Evolutionary conservation across 441 rosid species (phyloP).

Genomic region (Aleurites moluccanus): DNA sequence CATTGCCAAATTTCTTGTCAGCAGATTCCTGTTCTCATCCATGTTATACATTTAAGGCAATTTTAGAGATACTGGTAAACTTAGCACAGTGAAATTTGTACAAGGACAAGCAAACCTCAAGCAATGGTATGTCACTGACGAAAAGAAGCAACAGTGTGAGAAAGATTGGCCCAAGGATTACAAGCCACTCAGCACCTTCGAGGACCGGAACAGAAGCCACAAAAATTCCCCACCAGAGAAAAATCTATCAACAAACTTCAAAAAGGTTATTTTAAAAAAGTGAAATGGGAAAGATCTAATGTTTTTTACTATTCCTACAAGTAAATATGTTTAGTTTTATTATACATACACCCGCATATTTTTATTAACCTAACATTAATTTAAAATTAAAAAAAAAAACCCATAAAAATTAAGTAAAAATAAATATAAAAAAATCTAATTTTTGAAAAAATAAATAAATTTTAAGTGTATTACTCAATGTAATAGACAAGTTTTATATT

Average conservation of each 20-base stretch:
- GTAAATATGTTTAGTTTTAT: no score
- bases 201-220: slow-evolving; percentile 76
- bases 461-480: no score
- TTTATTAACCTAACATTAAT: no score
- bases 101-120: slow-evolving; percentile 59
- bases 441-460: no score
- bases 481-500: no score
- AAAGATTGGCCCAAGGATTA: slow-evolving; percentile 75
- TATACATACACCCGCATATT: no score
- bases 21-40: slow-evolving; percentile 63
- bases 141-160: slow-evolving; percentile 83
- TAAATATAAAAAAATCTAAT: no score
- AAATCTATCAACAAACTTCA: slow-evolving; percentile 47
- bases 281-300: background rate
- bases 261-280: background rate
- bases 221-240: slow-evolving; percentile 94
- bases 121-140: slow-evolving; percentile 86
- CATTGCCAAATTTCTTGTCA: slow-evolving; percentile 72
- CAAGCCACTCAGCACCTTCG: slow-evolving; percentile 78
- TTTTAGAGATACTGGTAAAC: background rate
- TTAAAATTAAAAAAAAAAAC: no score
- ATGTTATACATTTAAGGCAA: slow-evolving; percentile 20
- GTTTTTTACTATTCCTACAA: no score
- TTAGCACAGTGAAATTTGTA: background rate
- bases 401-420: no score